phyloP scores from a whole-genome alignment of 768 basidiomycete genomes.

The Pisolithus marmoratus region DNA sequence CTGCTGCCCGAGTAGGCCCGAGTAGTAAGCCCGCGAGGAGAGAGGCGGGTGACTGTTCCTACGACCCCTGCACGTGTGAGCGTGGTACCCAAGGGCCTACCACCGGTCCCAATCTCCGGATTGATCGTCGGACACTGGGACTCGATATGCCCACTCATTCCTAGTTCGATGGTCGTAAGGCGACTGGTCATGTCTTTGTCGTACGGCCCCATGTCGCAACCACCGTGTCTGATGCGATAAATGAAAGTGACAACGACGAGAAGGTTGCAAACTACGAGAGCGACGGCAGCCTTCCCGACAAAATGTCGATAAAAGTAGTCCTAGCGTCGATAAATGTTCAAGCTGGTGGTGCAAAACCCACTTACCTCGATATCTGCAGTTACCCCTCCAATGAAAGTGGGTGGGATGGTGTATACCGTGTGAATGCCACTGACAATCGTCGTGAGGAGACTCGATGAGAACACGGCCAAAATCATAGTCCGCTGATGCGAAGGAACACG shows the following conservation, averaged over 20 bases:
- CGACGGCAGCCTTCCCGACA: constrained; percentile 28
- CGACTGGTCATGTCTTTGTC: constrained; percentile 7
- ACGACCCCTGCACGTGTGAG: no score
- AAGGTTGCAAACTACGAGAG: constrained; percentile 38
- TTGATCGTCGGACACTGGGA: not conserved
- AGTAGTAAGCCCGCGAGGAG: no score
- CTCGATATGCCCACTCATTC: not conserved
- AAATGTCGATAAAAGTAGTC: not conserved
- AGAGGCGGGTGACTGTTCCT: no score
- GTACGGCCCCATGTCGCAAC: constrained; percentile 5
- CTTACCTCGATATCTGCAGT: constrained; percentile 42
- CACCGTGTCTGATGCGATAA: constrained; percentile 16
- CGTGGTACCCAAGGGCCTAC: no score
- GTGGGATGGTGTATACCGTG: constrained; percentile 35
- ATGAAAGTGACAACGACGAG: constrained; percentile 34
- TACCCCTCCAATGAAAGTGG: constrained; percentile 2
- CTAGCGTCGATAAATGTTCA: not conserved
- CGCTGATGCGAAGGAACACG: constrained; percentile 35
- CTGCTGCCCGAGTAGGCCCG: no score
- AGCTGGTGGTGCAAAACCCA: not conserved
- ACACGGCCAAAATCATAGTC: constrained; percentile 38
- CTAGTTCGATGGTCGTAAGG: constrained; percentile 24
- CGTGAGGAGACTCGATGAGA: constrained; percentile 49
- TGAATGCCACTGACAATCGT: constrained; percentile 41
- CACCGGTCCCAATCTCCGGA: not conserved